These are phyloP conservation scores for Beauveria bassiana DNA, from an alignment of 2,329 filamentous ascomycete genomes.

Conservation along the genomic window DNA sequence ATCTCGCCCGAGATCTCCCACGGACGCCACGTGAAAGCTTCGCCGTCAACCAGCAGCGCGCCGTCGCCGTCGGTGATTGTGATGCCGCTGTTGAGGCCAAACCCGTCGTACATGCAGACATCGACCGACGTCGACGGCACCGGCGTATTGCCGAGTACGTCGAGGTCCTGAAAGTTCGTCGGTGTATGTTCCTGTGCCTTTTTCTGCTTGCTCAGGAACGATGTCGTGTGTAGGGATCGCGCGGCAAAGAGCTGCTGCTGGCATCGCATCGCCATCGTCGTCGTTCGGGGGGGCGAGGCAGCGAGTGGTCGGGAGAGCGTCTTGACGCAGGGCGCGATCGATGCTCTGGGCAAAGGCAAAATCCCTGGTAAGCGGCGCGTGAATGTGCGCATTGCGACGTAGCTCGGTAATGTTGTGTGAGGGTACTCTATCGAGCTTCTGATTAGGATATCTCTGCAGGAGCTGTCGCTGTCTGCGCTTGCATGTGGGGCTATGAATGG, in stretches of 20 bases:
- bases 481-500: background rate
- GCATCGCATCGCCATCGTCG: background rate
- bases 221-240: conserved; percentile 16
- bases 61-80: conserved; percentile 63
- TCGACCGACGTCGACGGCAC: conserved; percentile 77
- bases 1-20: conserved; percentile 50
- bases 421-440: background rate
- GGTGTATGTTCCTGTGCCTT: conserved; percentile 26
- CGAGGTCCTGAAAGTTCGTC: conserved; percentile 63
- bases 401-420: background rate
- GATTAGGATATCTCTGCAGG: background rate
- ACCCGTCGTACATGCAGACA: conserved; percentile 73
- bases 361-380: background rate
- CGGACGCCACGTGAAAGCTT: conserved; percentile 83
- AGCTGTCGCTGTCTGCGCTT: background rate
- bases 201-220: conserved; percentile 15
- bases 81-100: conserved; percentile 75
- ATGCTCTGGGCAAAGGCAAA: background rate
- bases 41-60: conserved; percentile 72
- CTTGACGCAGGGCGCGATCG: background rate
- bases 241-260: background rate
- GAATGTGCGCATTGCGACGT: background rate
- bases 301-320: background rate
- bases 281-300: background rate
- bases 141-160: conserved; percentile 70